Conservation (phyloP, 2,329 filamentous ascomycete species). For the Aureobasidium mangrovei region DNA sequence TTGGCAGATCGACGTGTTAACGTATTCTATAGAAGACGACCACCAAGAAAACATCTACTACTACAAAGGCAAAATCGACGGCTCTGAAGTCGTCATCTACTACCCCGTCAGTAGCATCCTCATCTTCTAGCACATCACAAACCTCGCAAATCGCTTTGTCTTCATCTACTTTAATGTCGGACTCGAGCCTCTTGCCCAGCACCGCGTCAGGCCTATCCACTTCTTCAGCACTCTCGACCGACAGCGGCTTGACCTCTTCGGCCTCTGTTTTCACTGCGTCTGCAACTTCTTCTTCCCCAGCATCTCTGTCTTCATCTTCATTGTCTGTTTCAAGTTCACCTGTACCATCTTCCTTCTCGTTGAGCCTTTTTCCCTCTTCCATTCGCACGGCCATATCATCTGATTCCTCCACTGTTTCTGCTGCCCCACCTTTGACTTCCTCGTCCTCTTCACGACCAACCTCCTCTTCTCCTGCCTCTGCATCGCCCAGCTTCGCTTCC, state of each 20-base stretch:
- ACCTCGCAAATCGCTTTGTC: background rate
- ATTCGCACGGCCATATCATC: background rate
- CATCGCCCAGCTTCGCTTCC: background rate
- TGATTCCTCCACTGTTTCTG: background rate
- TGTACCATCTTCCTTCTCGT: background rate
- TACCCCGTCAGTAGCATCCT: slow-evolving; percentile 1
- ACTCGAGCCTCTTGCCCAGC: background rate
- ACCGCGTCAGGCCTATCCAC: background rate
- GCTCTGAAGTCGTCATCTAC: slow-evolving; percentile 3
- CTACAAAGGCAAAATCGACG: slow-evolving; percentile 1
- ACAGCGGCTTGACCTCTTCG: background rate
- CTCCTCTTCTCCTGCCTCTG: background rate
- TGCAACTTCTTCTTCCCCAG: background rate
- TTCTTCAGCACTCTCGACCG: background rate
- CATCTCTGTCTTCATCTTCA: background rate
- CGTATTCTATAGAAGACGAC: background rate
- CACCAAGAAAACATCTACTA: background rate
- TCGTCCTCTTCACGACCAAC: background rate
- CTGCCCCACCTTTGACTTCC: background rate
- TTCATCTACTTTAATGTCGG: background rate
- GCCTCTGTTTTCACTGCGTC: background rate
- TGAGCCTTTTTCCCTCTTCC: no score
- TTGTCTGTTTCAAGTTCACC: background rate
- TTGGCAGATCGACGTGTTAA: no score
- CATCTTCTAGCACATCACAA: background rate